Evolutionary conservation across 768 basidiomycete species (phyloP).

Genomic region (Chlorophyllum brunneum): DNA sequence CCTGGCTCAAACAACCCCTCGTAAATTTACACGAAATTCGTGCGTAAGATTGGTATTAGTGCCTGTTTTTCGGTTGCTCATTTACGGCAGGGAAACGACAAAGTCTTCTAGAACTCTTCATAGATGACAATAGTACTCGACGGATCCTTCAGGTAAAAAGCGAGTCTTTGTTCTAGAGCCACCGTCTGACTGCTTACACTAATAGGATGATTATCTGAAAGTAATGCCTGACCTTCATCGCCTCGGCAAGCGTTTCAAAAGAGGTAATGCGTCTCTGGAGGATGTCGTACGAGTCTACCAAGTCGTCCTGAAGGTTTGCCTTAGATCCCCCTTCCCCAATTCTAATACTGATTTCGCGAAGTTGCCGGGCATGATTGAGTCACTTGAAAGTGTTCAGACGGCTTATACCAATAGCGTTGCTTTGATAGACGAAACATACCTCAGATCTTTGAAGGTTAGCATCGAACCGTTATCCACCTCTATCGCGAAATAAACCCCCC

Average conservation of each 20-base stretch:
- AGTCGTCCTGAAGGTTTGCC: constrained; percentile 73
- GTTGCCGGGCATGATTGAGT: constrained; percentile 72
- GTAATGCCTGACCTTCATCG: constrained; percentile 93
- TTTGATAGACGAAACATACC: constrained; percentile 68
- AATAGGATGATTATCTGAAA: constrained; percentile 82
- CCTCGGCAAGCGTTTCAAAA: constrained; percentile 88
- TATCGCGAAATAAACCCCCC: too few species aligned
- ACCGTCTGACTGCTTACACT: not conserved
- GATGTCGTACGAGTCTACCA: constrained; percentile 97
- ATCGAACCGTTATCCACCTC: not conserved
- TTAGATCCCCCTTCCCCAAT: not conserved
- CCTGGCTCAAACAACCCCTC: constrained; percentile 95
- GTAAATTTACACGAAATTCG: constrained; percentile 93
- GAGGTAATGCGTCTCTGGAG: constrained; percentile 77
- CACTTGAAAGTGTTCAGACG: constrained; percentile 47
- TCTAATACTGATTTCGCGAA: constrained; percentile 23
- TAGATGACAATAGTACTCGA: constrained; percentile 72
- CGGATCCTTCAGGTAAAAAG: constrained; percentile 63
- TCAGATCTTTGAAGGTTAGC: constrained; percentile 55
- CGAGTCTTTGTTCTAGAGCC: not conserved
- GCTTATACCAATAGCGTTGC: constrained; percentile 40
- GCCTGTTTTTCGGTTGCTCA: not conserved
- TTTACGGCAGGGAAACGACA: constrained; percentile 70
- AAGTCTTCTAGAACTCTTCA: constrained; percentile 81
- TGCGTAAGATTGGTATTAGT: constrained; percentile 33